Base-by-base conservation (phyloP, 306 rosid genomes). In the Begonia fuchsioides region DNA sequence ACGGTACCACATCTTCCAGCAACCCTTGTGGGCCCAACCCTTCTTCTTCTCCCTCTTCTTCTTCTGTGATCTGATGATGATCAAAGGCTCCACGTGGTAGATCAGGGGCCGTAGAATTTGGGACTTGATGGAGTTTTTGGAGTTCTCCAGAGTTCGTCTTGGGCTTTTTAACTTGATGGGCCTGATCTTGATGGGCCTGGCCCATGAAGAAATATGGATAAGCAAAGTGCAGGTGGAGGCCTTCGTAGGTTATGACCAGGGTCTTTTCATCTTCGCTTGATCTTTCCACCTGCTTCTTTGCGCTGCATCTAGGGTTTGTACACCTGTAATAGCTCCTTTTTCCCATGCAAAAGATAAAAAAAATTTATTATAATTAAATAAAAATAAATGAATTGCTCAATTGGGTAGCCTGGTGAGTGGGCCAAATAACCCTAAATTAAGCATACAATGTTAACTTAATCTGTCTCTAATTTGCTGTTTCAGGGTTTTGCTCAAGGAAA, bases 211-310 rank as follows among this genome's bases (percentile, higher is more conserved):
- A 69, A 43, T 69, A 74, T 43, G 95, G 96, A 58, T 76, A 81
- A 9, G 97, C 72, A 61, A 76, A 88, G 72, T 88, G 96, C 0
- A 88, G 45, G 67, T 88, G 97, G 17, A 88, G 95, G 6, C 95
- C 97, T 66, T 88, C 95, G 53, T 88, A 88, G 13, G 90, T 83
- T 60, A 88, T 82, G 65, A 81, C 67, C 19, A 76, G 73, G 46
- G 86, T 78, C 48, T 88, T 86, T 17, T 76, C 75, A 49, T 88
- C 96, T 43, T 76, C 93, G 18, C 50, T 59, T 38, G 93, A 83
- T 78, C 82, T 81, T 58, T 88, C 97, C 9, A 88, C 93, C 44
- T 88, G 97, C 69, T 81, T 88, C 82, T 83, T 88, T 15, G 97
- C 97, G 62, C 70, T 67, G 59, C 95, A 88, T 55, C 86, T 78